Evolutionary conservation across 805 yeast species (phyloP).

Genomic region (Candida montana): DNA sequence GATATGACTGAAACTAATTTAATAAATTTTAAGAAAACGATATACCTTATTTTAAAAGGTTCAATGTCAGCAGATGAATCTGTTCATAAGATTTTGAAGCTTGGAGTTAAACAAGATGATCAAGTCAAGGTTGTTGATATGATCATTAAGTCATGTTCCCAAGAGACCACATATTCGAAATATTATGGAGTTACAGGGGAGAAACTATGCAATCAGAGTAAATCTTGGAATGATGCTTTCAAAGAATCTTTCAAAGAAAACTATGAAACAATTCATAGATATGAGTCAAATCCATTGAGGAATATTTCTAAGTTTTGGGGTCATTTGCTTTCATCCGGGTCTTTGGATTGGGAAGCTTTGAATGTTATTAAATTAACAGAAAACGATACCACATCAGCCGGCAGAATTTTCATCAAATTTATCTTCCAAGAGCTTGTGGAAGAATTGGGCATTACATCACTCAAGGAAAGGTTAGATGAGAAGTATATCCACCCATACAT

Average conservation of each 20-base stretch:
- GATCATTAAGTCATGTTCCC: constrained; percentile 75
- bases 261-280: constrained; percentile 56
- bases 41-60: constrained; percentile 81
- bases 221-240: constrained; percentile 56
- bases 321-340: constrained; percentile 67
- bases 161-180: constrained; percentile 82
- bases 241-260: constrained; percentile 46
- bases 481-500: constrained; percentile 44
- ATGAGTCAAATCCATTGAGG: constrained; percentile 67
- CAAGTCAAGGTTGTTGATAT: constrained; percentile 60
- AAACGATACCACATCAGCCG: constrained; percentile 67
- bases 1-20: constrained; percentile 69
- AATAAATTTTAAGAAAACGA: constrained; percentile 63
- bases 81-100: constrained; percentile 70
- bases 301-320: constrained; percentile 86
- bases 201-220: constrained; percentile 46
- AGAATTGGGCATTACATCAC: constrained; percentile 58
- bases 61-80: constrained; percentile 91
- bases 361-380: constrained; percentile 57
- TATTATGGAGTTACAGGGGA: constrained; percentile 76
- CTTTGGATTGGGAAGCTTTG: constrained; percentile 59
- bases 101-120: constrained; percentile 37
- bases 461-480: constrained; percentile 48
- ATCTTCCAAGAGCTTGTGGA: constrained; percentile 73
- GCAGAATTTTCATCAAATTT: constrained; percentile 76